A percentile compares a stretch with the other conserved stretches of the same genome.
Evolutionary conservation across 139 green algal species (phyloP).

Genomic region (Chlamydomonas sphaeroides): DNA sequence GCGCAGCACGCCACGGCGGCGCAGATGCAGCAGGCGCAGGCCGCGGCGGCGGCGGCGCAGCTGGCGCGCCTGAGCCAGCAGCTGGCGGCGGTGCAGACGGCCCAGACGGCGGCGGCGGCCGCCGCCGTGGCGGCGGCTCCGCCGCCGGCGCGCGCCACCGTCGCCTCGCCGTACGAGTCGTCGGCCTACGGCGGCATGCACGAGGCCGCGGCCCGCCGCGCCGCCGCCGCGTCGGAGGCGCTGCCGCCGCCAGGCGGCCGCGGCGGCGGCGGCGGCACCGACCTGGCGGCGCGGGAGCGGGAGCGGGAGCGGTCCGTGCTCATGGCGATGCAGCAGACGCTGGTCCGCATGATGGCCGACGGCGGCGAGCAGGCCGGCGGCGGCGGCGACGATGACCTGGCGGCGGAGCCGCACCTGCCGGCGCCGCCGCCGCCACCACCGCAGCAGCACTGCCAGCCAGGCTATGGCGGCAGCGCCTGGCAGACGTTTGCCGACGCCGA

Average conservation of each 20-base stretch:
- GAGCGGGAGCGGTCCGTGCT: background rate
- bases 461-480: background rate
- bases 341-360: background rate
- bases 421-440: background rate
- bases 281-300: background rate
- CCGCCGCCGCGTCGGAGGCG: no score
- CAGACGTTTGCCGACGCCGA: no score
- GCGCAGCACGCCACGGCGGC: no score
- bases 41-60: background rate
- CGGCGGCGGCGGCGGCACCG: background rate
- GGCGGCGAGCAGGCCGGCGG: background rate
- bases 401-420: background rate
- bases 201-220: no score
- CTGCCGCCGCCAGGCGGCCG: background rate
- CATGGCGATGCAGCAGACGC: slow-evolving; percentile 18
- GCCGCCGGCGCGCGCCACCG: no score
- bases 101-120: background rate
- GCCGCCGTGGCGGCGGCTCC: background rate
- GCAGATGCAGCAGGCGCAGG: slow-evolving; percentile 1
- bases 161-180: no score
- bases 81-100: background rate
- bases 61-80: background rate
- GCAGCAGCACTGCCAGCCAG: background rate
- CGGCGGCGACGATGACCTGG: background rate
- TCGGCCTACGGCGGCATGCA: no score